phyloP scores from a whole-genome alignment of 2,329 filamentous ascomycete species.

The Calonectria fujianensis region DNA sequence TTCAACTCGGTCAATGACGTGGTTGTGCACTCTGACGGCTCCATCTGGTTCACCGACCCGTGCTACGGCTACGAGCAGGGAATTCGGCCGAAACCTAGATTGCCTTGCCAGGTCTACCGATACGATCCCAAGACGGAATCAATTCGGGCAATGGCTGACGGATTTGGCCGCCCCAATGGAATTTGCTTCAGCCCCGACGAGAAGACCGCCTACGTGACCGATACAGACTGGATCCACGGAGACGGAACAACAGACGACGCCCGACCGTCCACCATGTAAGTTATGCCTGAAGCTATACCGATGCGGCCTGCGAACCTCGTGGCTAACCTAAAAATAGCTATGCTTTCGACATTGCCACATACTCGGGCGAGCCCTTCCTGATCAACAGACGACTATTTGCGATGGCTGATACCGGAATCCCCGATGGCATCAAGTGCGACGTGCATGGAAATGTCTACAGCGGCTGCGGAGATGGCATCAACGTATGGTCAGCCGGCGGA shows the following conservation, averaged over 20 bases:
- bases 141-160: conserved; percentile 67
- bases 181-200: conserved; percentile 68
- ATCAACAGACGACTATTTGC: conserved; percentile 67
- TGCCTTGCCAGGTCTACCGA: conserved; percentile 70
- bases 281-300: not conserved
- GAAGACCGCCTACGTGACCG: conserved; percentile 66
- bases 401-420: conserved; percentile 67
- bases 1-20: conserved; percentile 72
- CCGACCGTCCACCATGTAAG: conserved; percentile 55
- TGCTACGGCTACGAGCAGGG: conserved; percentile 69
- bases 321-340: conserved; percentile 52
- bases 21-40: conserved; percentile 63
- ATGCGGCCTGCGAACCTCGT: too few relatives aligned
- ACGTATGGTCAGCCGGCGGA: conserved; percentile 68
- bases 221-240: conserved; percentile 61
- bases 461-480: conserved; percentile 69
- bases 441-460: conserved; percentile 68
- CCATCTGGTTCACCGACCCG: conserved; percentile 71
- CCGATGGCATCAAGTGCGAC: conserved; percentile 69
- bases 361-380: conserved; percentile 22
- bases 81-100: conserved; percentile 63
- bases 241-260: conserved; percentile 57
- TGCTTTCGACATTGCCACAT: conserved; percentile 58
- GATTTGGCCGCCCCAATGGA: conserved; percentile 68
- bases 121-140: conserved; percentile 63